Evolutionary conservation across 2,329 filamentous ascomycete species (phyloP).

Genomic region (Rutstroemia sydowiana): DNA sequence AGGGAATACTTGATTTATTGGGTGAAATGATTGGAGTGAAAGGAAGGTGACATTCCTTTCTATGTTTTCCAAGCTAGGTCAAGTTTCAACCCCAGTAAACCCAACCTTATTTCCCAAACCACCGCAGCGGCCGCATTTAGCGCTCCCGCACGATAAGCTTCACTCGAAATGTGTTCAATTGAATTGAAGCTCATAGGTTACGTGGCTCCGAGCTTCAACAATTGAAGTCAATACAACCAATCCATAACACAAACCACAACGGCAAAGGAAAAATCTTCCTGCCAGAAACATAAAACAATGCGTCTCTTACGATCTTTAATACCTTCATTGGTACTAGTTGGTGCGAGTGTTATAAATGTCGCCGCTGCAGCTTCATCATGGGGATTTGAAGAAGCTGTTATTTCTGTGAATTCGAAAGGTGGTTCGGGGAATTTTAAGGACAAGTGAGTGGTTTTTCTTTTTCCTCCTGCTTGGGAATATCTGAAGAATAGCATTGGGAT

Average conservation of each 20-base stretch:
- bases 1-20: no score
- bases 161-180: constrained; percentile 8
- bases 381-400: constrained; percentile 66
- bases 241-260: not conserved
- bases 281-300: constrained; percentile 33
- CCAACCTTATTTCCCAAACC: no score
- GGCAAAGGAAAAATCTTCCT: no score
- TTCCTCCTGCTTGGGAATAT: no score
- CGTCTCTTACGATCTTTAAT: constrained; percentile 35
- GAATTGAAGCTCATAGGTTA: constrained; percentile 9
- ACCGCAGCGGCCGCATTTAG: no score
- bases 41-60: no score
- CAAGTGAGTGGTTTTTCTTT: constrained; percentile 44
- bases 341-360: constrained; percentile 33
- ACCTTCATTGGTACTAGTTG: constrained; percentile 35
- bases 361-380: constrained; percentile 44
- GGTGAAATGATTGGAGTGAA: no score
- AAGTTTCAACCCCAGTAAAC: no score
- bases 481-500: no score
- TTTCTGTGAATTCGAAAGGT: constrained; percentile 56
- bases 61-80: no score
- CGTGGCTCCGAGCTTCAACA: constrained; percentile 9
- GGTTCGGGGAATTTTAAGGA: constrained; percentile 48
- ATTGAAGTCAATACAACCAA: not conserved
- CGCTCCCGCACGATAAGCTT: constrained; percentile 4